Evolutionary conservation across 2,329 filamentous ascomycete species (phyloP), one percentile per base, ranked within the genome.

Genomic region (Calonectria pauciramosa): DNA sequence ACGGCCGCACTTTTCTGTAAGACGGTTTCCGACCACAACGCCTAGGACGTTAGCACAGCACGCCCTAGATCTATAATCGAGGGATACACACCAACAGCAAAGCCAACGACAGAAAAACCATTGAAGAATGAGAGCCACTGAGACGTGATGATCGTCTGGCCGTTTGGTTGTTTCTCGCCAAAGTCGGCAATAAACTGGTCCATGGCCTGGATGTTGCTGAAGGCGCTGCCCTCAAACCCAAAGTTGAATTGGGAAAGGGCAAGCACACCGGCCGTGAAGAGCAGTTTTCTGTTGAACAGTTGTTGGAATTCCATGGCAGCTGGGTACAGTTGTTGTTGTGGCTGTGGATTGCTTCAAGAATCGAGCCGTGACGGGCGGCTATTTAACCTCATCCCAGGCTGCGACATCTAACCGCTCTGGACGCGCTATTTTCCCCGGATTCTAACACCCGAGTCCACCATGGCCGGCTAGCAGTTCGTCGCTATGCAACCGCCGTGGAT

Each of bases 161-260:
- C 74, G 20, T 59, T 65, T 9, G 65, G 65, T 49, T 69, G 23
- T 9, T 81, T 82, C 16, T 75, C 75, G 23, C 84, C 85, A 70
- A 54, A 54, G 26, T 54, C 28, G 10, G 26, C 75, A 9, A 78
- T 78, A 71, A 86, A 87, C 26, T 83, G 75, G 23, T 80, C 78
- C 85, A 86, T 86, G 26, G 85, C 82, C 74, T 87, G 84, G 0
- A 82, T 84, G 2, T 82, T 84, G 11, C 82, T 78, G 76, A 85
- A 85, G 11, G 80, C 85, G 59, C 82, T 78, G 54, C 84, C 83
- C 73, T 86, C 86, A 54, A 86, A 85, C 68, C 84, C 85, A 81
- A 85, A 87, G 76, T 86, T 86, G 76, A 86, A 81, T 23, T 81
- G 80, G 1, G 83, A 86, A 2, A 86, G 49, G 44, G 83, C 81